Percentiles rank a stretch among this genome's conserved stretches.
phyloP scores from a whole-genome alignment of 345 rosid genomes.

The Anacardium occidentale region DNA sequence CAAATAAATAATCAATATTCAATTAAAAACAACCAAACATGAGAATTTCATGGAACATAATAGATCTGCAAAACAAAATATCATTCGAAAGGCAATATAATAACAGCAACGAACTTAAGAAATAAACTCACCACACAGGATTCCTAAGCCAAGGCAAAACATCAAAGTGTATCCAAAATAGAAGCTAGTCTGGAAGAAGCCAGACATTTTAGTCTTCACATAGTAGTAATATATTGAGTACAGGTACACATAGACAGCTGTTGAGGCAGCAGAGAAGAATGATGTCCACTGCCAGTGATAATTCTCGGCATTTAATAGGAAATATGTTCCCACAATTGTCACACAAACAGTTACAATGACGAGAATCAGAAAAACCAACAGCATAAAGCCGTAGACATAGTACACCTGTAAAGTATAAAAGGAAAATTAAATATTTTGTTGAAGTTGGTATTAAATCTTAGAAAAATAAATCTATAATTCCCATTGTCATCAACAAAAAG shows the following conservation, averaged over 20 bases:
- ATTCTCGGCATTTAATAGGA: slow-evolving; percentile 90
- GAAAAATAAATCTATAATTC: background rate
- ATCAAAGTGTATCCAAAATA: slow-evolving; percentile 95
- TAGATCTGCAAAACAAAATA: background rate
- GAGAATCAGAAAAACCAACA: slow-evolving; percentile 83
- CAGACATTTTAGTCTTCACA: slow-evolving; percentile 93
- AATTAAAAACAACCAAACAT: background rate
- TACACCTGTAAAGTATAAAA: slow-evolving; percentile 56
- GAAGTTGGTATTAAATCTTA: background rate
- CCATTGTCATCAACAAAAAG: background rate
- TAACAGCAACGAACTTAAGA: background rate
- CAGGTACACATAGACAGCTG: slow-evolving; percentile 84
- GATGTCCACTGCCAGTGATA: slow-evolving; percentile 99
- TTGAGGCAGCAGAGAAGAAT: slow-evolving; percentile 90
- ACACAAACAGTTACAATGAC: slow-evolving; percentile 85
- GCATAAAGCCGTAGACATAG: slow-evolving; percentile 92
- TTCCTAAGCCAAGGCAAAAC: slow-evolving; percentile 94
- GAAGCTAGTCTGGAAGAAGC: slow-evolving; percentile 97
- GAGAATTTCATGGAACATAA: background rate
- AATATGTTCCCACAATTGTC: slow-evolving; percentile 89
- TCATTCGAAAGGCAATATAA: background rate
- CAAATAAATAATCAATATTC: background rate
- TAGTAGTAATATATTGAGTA: slow-evolving; percentile 90
- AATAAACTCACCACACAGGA: slow-evolving; percentile 75
- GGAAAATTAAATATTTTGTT: background rate